Percentiles rank a stretch among this genome's conserved stretches.
These are phyloP conservation scores for Amanita fuliginea DNA, from an alignment of 768 basidiomycete genomes.

Conservation along the genomic window DNA sequence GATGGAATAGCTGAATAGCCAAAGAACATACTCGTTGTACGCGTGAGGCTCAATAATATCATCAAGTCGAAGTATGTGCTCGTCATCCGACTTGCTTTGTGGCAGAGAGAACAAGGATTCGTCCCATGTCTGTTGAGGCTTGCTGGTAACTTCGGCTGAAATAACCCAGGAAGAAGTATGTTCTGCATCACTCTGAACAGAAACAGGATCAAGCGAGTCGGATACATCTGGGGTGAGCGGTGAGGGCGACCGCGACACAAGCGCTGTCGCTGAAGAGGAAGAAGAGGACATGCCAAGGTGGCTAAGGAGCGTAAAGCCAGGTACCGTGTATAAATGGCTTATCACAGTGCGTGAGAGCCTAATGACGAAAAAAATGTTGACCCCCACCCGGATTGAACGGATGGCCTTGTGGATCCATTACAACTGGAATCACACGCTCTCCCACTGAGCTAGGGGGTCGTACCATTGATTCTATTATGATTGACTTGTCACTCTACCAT, in stretches of 20 bases:
- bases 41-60: constrained; percentile 67
- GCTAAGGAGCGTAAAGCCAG: constrained; percentile 9
- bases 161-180: constrained; percentile 48
- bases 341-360: not conserved
- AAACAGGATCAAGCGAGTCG: constrained; percentile 38
- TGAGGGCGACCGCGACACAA: constrained; percentile 60
- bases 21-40: constrained; percentile 57
- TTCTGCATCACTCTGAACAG: constrained; percentile 40
- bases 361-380: constrained; percentile 11
- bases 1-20: constrained; percentile 8
- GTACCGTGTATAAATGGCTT: not conserved
- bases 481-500: too few relatives aligned
- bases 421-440: constrained; percentile 19
- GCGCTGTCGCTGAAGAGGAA: constrained; percentile 42
- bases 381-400: constrained; percentile 30
- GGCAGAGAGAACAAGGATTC: constrained; percentile 26
- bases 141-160: constrained; percentile 30
- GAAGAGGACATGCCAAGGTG: constrained; percentile 24
- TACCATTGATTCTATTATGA: too few relatives aligned
- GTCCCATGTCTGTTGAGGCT: constrained; percentile 31
- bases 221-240: constrained; percentile 59
- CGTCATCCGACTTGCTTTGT: constrained; percentile 36
- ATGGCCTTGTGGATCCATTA: constrained; percentile 26
- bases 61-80: constrained; percentile 53
- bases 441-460: constrained; percentile 18